Percentiles rank a stretch among this genome's conserved stretches.
Evolutionary conservation across 2,329 filamentous ascomycete species (phyloP).

Genomic region (Hypoxylon sp.): DNA sequence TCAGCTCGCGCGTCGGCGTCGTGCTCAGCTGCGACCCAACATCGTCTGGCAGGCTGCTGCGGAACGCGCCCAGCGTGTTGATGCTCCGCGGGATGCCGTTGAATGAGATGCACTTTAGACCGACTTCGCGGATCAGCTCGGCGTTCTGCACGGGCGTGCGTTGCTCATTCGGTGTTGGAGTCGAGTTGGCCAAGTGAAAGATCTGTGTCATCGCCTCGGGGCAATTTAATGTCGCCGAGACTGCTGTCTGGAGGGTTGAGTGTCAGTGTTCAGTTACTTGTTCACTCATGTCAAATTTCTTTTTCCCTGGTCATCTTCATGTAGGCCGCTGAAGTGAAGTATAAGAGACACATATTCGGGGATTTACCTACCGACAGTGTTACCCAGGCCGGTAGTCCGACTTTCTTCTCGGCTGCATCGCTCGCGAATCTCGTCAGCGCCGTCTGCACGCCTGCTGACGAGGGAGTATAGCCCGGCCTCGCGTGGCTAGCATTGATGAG

Average conservation of each 20-base stretch:
- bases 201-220: constrained; percentile 79
- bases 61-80: constrained; percentile 83
- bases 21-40: constrained; percentile 69
- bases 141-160: constrained; percentile 65
- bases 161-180: constrained; percentile 36
- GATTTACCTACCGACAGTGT: constrained; percentile 53
- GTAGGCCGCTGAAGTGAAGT: neutral
- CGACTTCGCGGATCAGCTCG: constrained; percentile 81
- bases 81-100: constrained; percentile 88
- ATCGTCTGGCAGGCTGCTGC: constrained; percentile 70
- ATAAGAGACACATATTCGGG: neutral
- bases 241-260: constrained; percentile 71
- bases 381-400: constrained; percentile 55
- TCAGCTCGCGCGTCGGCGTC: constrained; percentile 68
- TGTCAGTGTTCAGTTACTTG: constrained; percentile 6
- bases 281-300: neutral
- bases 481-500: constrained; percentile 80
- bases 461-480: constrained; percentile 74
- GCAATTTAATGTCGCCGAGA: constrained; percentile 89
- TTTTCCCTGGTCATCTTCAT: neutral
- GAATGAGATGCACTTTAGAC: constrained; percentile 83
- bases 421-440: constrained; percentile 75
- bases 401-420: constrained; percentile 70
- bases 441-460: constrained; percentile 73
- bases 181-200: constrained; percentile 65